phyloP scores from a whole-genome alignment of 2,329 filamentous ascomycete species.

The Phaeosphaeriaceae sp. region DNA sequence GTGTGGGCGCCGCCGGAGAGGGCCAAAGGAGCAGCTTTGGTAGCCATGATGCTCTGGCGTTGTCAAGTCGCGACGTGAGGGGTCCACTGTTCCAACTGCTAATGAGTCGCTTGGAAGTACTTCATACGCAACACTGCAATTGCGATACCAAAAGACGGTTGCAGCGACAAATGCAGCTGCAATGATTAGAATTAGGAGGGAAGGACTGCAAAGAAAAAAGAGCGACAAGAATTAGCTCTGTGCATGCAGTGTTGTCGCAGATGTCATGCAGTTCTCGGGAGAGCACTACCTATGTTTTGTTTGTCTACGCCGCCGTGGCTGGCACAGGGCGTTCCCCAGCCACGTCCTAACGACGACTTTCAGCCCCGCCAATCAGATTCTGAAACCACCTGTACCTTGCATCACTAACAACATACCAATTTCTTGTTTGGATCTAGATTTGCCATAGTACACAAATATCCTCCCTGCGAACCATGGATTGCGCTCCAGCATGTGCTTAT shows the following conservation, averaged over 20 bases:
- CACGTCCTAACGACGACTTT: constrained; percentile 10
- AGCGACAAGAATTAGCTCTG: constrained; percentile 21
- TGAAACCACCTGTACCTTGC: constrained; percentile 2
- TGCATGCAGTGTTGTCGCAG: constrained; percentile 2
- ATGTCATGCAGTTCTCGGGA: constrained; percentile 8
- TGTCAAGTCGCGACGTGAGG: neutral
- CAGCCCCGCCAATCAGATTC: constrained; percentile 3
- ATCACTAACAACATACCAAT: constrained; percentile 2
- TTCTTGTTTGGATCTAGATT: neutral
- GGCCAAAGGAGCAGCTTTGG: constrained; percentile 37
- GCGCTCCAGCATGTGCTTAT: neutral
- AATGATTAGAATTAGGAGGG: neutral
- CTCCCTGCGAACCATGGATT: constrained; percentile 4
- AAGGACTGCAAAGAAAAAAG: constrained; percentile 19
- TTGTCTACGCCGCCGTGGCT: constrained; percentile 27
- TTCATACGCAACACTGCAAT: too few relatives aligned
- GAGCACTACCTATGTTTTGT: constrained; percentile 11
- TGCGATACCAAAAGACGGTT: too few relatives aligned
- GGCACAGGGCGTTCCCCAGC: constrained; percentile 28
- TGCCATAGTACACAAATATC: neutral
- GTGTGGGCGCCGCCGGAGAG: constrained; percentile 71
- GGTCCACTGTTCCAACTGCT: too few relatives aligned
- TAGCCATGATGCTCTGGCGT: constrained; percentile 40
- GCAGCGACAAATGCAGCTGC: neutral
- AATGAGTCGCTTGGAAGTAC: too few relatives aligned